These are phyloP conservation scores for Trichoderma erinaceum DNA, from an alignment of 495 filamentous ascomycete genomes.

Conservation along the genomic window DNA sequence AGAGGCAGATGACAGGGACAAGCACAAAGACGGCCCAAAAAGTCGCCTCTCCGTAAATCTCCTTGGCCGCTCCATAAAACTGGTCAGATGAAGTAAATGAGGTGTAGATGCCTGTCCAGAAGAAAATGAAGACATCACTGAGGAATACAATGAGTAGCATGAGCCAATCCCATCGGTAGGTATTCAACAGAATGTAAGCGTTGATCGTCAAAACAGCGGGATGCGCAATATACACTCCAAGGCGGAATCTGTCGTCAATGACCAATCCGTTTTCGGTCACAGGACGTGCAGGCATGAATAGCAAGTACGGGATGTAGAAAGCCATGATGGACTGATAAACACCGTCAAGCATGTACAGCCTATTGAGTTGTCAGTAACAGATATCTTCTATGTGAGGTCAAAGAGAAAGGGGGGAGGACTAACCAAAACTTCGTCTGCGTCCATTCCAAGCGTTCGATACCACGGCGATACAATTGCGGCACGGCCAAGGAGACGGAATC, in stretches of 20 bases:
- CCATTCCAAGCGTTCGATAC: conserved; percentile 97
- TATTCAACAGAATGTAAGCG: conserved; percentile 89
- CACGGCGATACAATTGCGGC: conserved; percentile 90
- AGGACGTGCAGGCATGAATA: conserved; percentile 63
- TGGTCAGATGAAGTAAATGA: conserved; percentile 51
- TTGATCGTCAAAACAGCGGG: conserved; percentile 84
- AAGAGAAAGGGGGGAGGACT: conserved; percentile 21
- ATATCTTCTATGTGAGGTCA: neutral
- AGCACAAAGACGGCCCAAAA: conserved; percentile 83
- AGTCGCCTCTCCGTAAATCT: conserved; percentile 71
- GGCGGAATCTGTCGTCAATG: conserved; percentile 67
- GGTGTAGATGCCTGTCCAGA: conserved; percentile 95
- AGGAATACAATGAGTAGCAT: conserved; percentile 71
- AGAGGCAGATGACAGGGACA: conserved; percentile 68
- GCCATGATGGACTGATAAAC: conserved; percentile 87
- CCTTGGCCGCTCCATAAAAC: conserved; percentile 62
- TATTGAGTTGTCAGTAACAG: conserved; percentile 35
- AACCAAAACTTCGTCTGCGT: conserved; percentile 96
- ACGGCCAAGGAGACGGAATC: conserved; percentile 91
- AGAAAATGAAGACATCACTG: conserved; percentile 82
- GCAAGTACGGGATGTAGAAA: conserved; percentile 85
- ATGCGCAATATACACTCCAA: conserved; percentile 76
- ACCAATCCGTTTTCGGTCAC: conserved; percentile 61
- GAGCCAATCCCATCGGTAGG: conserved; percentile 96
- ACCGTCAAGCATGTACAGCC: conserved; percentile 93